phyloP scores from a whole-genome alignment of 345 rosid species.

The Kandelia obovata region DNA sequence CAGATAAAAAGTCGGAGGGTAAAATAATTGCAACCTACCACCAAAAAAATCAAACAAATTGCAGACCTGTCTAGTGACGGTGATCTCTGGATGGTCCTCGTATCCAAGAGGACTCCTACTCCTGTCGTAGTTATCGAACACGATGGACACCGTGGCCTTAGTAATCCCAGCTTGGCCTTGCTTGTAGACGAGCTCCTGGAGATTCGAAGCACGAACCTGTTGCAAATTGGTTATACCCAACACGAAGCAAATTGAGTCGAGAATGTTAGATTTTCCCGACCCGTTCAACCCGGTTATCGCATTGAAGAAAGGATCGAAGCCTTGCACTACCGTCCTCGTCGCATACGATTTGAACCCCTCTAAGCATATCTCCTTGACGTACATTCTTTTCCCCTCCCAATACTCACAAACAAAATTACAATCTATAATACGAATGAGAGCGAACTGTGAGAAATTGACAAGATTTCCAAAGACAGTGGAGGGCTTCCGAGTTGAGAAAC shows the following conservation, averaged over 20 bases:
- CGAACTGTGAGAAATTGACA: too few relatives aligned
- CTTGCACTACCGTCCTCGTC: conserved; percentile 85
- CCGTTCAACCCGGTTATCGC: conserved; percentile 97
- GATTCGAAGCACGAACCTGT: conserved; percentile 95
- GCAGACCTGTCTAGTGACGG: conserved; percentile 85
- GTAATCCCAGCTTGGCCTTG: conserved; percentile 99
- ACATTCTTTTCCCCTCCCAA: conserved; percentile 34
- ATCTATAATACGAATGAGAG: not conserved
- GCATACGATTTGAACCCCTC: conserved; percentile 99
- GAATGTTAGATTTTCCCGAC: conserved; percentile 97
- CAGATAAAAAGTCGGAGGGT: not conserved
- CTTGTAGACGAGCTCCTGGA: conserved; percentile 98
- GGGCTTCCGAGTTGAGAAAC: conserved; percentile 22
- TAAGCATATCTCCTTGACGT: conserved; percentile 79
- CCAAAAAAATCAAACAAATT: not conserved
- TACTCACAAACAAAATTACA: not conserved
- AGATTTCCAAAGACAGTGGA: too few relatives aligned
- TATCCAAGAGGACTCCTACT: conserved; percentile 83
- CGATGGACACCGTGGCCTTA: conserved; percentile 84
- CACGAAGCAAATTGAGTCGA: conserved; percentile 96
- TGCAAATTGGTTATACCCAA: conserved; percentile 97
- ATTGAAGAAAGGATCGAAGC: conserved; percentile 88
- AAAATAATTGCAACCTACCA: not conserved
- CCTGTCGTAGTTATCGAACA: conserved; percentile 84
- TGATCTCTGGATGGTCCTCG: conserved; percentile 78